These are phyloP conservation scores for Ophiostoma tasmaniense DNA, from an alignment of 2,329 filamentous ascomycete genomes.

Conservation along the genomic window DNA sequence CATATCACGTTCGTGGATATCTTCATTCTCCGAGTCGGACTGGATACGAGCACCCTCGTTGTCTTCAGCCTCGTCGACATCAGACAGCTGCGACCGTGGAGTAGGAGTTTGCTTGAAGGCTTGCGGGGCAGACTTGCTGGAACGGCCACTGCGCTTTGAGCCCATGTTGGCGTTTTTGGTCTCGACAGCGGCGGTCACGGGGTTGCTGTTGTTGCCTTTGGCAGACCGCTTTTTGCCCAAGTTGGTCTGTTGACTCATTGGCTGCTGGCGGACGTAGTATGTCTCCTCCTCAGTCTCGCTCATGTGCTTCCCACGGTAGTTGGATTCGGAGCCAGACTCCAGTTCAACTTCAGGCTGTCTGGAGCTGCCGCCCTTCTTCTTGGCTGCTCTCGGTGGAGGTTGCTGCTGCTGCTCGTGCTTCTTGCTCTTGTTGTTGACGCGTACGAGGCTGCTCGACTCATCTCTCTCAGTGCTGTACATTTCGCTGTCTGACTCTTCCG, in stretches of 20 bases:
- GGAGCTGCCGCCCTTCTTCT: conserved; percentile 7
- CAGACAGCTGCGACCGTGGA: not conserved
- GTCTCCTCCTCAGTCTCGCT: conserved; percentile 12
- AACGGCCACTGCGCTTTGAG: not conserved
- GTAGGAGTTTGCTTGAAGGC: not conserved
- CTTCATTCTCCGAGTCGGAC: not conserved
- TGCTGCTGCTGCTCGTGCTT: not conserved
- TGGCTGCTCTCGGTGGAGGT: not conserved
- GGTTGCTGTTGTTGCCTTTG: not conserved
- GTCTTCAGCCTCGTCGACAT: conserved; percentile 2
- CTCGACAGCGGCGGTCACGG: not conserved
- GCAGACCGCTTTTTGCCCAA: conserved; percentile 7
- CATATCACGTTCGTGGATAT: not conserved
- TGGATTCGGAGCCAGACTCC: not conserved
- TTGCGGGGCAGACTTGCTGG: not conserved
- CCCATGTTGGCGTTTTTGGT: not conserved
- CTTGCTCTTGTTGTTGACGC: not conserved
- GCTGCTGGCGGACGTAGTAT: not conserved
- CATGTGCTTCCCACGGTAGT: not conserved
- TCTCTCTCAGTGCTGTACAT: conserved; percentile 2
- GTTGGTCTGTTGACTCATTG: not conserved
- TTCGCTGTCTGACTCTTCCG: not conserved
- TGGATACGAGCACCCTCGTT: not conserved
- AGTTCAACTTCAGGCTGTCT: not conserved
- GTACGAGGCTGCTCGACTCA: not conserved